Base-by-base conservation (phyloP, 2,329 filamentous ascomycete genomes). In the Calycina herbarum region DNA sequence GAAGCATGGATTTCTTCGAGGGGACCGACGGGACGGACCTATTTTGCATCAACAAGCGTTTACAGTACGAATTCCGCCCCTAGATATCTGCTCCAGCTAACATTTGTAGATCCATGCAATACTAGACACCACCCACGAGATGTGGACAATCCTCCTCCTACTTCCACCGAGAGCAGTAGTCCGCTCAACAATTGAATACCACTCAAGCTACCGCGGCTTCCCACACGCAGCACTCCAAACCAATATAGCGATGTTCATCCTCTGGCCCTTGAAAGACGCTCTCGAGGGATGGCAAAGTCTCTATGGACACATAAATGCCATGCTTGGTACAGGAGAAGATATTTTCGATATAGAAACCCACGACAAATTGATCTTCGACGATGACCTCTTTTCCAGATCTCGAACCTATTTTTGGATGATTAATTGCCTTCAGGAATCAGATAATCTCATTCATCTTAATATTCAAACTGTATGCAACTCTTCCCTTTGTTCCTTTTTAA, bases 361-460 rank as follows among this genome's bases (percentile, higher is more conserved):
- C 60, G 72, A 73, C 45, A 71, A 67, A 51, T 66, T 75, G 0
- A 56, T 74, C 2, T 72, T 71, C 33, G 73, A 75, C 54, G 73
- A 75, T 61, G 69, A 69, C 7, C 64, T 62, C 7, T 75, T 74
- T 63, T 68, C 70, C 15, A 67, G 72, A 56, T 74, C 73, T 6
- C 66, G 68, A 24, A 67, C 64, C 5, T 74, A 73, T 59, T 75
- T 74, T 64, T 74, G 73, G 73, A 70, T 68, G 17, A 73, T 75
- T 57, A 69, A 67, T 15, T 42, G 69, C 62, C 63, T 65, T 69
- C 33, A 60, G 20, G 58, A 60, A 20, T 17, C 48, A 1, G 61
- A 31, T n/a, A 20, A 38, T 48, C 66, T 64, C 54, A 71, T 74
- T 42, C 57, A 64, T 5, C 70, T 70, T 40, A 72, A 70, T 59